Percentiles rank a stretch among this genome's conserved stretches.
phyloP scores from a whole-genome alignment of 2,329 filamentous ascomycete species.

The Microdochium trichocladiopsis region DNA sequence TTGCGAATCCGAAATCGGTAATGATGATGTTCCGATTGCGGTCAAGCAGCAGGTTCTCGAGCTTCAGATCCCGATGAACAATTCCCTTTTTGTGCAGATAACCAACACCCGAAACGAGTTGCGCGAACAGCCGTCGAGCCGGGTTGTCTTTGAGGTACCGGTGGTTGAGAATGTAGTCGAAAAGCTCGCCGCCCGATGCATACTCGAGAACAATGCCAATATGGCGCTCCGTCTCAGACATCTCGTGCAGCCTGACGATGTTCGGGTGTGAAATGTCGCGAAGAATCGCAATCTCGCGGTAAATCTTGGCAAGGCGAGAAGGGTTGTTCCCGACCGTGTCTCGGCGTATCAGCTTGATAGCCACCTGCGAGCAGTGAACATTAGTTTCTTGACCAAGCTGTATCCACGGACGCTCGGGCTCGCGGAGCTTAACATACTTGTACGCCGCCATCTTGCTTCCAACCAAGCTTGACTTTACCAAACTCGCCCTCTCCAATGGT shows the following conservation, averaged over 20 bases:
- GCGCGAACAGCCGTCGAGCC: constrained; percentile 85
- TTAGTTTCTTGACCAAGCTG: background rate
- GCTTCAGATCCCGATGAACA: constrained; percentile 91
- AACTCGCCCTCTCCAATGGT: constrained; percentile 98
- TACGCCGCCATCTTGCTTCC: constrained; percentile 91
- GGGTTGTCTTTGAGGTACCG: constrained; percentile 92
- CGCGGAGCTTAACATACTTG: constrained; percentile 42
- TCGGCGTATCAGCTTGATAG: constrained; percentile 90
- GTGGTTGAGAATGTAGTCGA: constrained; percentile 97
- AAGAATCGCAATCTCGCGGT: constrained; percentile 91
- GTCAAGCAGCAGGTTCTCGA: constrained; percentile 92
- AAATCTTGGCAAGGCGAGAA: constrained; percentile 87
- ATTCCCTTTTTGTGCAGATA: constrained; percentile 99
- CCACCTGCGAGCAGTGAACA: constrained; percentile 52
- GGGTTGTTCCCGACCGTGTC: constrained; percentile 86
- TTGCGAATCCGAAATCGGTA: constrained; percentile 97
- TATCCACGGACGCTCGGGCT: too few relatives aligned
- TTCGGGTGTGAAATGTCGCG: constrained; percentile 87
- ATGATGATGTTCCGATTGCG: constrained; percentile 99
- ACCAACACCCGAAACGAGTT: constrained; percentile 91
- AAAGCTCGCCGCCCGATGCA: constrained; percentile 92
- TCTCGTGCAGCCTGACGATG: constrained; percentile 94
- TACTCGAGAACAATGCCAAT: constrained; percentile 99
- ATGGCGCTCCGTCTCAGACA: constrained; percentile 95
- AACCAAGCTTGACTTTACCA: constrained; percentile 96